A percentile compares a stretch with the other conserved stretches of the same genome.
phyloP scores from a whole-genome alignment of 768 basidiomycete genomes.

The Pleurotus ostreatus region DNA sequence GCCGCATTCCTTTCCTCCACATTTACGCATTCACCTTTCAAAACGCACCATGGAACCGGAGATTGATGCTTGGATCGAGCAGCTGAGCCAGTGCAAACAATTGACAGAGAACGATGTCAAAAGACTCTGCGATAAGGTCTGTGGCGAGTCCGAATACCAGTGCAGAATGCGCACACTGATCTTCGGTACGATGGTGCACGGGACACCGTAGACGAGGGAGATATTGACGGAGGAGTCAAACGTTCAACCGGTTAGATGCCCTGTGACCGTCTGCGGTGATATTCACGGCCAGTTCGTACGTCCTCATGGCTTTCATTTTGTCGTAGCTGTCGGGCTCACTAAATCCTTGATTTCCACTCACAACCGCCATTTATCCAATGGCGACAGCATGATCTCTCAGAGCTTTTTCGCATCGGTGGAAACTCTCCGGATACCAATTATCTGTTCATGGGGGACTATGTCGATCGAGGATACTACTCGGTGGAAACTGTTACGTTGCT shows the following conservation, averaged over 20 bases:
- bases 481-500: conserved; percentile 98
- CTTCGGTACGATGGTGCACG: conserved; percentile 10
- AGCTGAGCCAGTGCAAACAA: conserved; percentile 96
- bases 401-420: conserved; percentile 97
- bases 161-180: conserved; percentile 12
- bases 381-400: conserved; percentile 93
- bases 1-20: conserved; percentile 31
- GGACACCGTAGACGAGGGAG: conserved; percentile 76
- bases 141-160: conserved; percentile 24
- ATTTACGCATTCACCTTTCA: conserved; percentile 22
- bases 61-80: conserved; percentile 96
- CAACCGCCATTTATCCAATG: not conserved
- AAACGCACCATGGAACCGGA: conserved; percentile 57
- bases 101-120: conserved; percentile 94
- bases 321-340: not conserved
- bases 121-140: conserved; percentile 97
- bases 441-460: conserved; percentile 99
- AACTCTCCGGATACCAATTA: conserved; percentile 99
- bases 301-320: conserved; percentile 24
- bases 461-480: conserved; percentile 98
- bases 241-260: conserved; percentile 97
- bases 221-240: conserved; percentile 99
- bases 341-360: conserved; percentile 10
- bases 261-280: conserved; percentile 98
- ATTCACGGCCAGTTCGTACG: conserved; percentile 99